These are phyloP conservation scores for Saccharomyces hybrid DNA, from an alignment of 1,139 yeast species.

Conservation along the genomic window DNA sequence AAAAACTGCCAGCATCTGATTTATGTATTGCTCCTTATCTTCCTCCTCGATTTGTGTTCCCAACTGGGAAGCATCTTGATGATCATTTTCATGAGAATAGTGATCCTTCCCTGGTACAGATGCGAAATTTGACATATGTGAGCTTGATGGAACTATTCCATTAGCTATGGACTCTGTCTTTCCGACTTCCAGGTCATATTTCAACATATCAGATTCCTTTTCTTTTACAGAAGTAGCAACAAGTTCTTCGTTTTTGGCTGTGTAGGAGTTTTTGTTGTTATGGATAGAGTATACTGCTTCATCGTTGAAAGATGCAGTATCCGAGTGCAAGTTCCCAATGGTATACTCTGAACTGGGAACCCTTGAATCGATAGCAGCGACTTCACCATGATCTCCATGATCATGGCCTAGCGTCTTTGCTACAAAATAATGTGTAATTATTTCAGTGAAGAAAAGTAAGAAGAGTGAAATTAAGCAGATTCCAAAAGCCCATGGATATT, in stretches of 20 bases:
- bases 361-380: not conserved
- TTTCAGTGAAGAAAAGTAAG: slow-evolving; percentile 46
- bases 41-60: slow-evolving; percentile 34
- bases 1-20: slow-evolving; percentile 41
- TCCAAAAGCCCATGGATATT: slow-evolving; percentile 58
- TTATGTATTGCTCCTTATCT: slow-evolving; percentile 12
- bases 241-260: not conserved
- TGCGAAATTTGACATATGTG: not conserved
- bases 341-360: not conserved
- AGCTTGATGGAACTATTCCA: not conserved
- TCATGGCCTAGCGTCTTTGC: slow-evolving; percentile 9
- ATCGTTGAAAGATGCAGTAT: not conserved
- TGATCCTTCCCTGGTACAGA: slow-evolving; percentile 34
- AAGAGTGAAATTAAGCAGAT: slow-evolving; percentile 51
- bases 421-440: slow-evolving; percentile 44
- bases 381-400: slow-evolving; percentile 1
- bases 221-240: not conserved
- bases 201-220: not conserved
- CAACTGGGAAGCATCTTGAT: slow-evolving; percentile 47
- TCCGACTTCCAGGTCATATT: not conserved
- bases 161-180: not conserved
- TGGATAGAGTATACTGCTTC: not conserved
- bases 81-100: slow-evolving; percentile 44
- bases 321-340: not conserved
- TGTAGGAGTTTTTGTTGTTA: not conserved